Percentiles rank a stretch among this genome's conserved stretches.
Conservation (phyloP, 306 rosid genomes). For the Acacia confusa region DNA sequence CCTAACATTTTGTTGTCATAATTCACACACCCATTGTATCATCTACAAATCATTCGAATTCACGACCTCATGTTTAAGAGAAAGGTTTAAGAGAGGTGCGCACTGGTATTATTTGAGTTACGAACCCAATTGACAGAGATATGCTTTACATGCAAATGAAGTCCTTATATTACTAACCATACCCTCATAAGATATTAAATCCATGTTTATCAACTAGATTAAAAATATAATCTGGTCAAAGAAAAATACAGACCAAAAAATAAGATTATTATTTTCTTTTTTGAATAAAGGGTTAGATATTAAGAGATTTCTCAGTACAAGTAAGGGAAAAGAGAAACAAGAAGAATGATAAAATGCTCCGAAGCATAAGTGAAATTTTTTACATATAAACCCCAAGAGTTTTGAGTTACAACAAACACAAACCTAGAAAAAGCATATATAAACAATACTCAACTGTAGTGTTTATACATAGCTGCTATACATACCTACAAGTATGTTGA, state of each 20-base stretch:
- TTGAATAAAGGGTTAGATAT: background rate
- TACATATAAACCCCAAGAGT: background rate
- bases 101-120: no score
- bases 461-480: no score
- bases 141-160: background rate
- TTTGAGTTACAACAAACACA: background rate
- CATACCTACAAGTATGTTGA: background rate
- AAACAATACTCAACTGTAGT: background rate
- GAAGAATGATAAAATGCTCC: no score
- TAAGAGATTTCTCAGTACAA: background rate
- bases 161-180: background rate
- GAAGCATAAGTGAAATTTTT: background rate
- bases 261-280: background rate
- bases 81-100: no score
- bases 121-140: no score
- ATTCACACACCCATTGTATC: no score
- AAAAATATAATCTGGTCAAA: background rate
- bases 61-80: no score
- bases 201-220: background rate
- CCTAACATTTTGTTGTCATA: no score
- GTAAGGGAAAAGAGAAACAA: background rate
- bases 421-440: background rate
- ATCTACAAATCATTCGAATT: no score
- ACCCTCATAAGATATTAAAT: background rate
- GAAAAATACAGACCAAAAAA: background rate